These are phyloP conservation scores for Persicaria maculosa DNA, from an alignment of 148 eudicot species.

Conservation along the genomic window DNA sequence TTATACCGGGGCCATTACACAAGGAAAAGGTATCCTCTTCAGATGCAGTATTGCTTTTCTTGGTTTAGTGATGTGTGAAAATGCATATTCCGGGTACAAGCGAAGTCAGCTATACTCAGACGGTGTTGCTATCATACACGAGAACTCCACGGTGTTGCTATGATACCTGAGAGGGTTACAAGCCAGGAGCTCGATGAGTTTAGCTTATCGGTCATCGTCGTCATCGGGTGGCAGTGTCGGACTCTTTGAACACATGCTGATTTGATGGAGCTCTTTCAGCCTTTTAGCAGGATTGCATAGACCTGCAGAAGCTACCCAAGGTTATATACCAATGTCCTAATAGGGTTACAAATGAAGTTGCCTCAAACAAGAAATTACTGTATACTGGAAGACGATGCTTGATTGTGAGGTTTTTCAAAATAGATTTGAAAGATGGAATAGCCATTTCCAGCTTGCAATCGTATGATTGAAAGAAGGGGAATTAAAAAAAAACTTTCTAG, in stretches of 20 bases:
- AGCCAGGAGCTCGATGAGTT: not conserved
- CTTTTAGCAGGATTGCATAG: slow-evolving; percentile 48
- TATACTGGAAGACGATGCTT: not conserved
- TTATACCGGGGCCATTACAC: not conserved
- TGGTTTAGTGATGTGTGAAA: not conserved
- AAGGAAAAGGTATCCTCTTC: slow-evolving; percentile 6
- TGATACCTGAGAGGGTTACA: not conserved
- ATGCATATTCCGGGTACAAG: not conserved
- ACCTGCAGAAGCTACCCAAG: slow-evolving; percentile 23
- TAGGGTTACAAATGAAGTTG: not conserved
- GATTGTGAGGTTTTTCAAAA: not conserved
- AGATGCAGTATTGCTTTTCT: not conserved
- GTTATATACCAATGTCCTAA: not conserved
- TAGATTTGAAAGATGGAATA: not conserved
- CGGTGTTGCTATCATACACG: not conserved
- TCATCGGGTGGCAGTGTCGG: slow-evolving; percentile 52
- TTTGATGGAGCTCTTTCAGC: slow-evolving; percentile 49
- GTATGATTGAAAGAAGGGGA: not conserved
- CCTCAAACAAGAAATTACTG: not conserved
- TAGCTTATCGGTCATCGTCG: slow-evolving; percentile 25
- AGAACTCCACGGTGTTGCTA: not conserved
- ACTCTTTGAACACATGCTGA: slow-evolving; percentile 45
- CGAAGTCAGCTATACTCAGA: not conserved
- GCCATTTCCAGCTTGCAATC: not conserved
- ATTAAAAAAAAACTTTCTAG: not conserved